These are phyloP conservation scores for Colletotrichum chrysophilum DNA, from an alignment of 2,329 filamentous ascomycete species.

Conservation along the genomic window DNA sequence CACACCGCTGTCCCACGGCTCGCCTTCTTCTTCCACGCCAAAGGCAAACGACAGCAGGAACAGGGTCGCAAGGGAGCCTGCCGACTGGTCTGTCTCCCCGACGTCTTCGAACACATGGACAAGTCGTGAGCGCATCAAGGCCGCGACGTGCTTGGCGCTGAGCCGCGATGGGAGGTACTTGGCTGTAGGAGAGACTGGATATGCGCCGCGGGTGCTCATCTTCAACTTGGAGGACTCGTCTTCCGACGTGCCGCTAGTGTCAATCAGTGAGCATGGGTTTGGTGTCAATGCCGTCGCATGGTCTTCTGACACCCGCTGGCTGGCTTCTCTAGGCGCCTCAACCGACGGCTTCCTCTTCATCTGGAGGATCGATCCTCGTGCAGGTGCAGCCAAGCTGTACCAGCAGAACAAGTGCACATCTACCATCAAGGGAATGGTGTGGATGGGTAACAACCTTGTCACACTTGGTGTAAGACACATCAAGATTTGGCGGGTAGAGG, in stretches of 20 bases:
- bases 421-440: conserved; percentile 83
- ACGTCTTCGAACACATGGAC: conserved; percentile 75
- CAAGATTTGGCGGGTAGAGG: conserved; percentile 90
- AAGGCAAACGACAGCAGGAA: conserved; percentile 70
- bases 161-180: conserved; percentile 87
- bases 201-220: conserved; percentile 87
- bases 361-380: conserved; percentile 85
- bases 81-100: conserved; percentile 68
- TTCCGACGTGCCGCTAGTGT: conserved; percentile 81
- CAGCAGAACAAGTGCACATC: conserved; percentile 92
- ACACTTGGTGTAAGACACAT: conserved; percentile 91
- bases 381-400: conserved; percentile 79
- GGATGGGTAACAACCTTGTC: conserved; percentile 84
- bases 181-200: conserved; percentile 94
- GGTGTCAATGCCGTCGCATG: conserved; percentile 90
- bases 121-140: conserved; percentile 90
- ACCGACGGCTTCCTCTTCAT: conserved; percentile 96
- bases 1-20: conserved; percentile 50
- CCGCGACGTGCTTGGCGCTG: conserved; percentile 87
- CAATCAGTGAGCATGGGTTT: conserved; percentile 87
- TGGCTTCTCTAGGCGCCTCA: conserved; percentile 85
- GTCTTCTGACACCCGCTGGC: conserved; percentile 82
- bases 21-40: conserved; percentile 58
- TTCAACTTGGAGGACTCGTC: conserved; percentile 84
- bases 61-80: conserved; percentile 52